Percentiles rank a stretch among this genome's conserved stretches.
These are phyloP conservation scores for Dunaliella sp. DNA, from an alignment of 139 green algal species.

Conservation along the genomic window DNA sequence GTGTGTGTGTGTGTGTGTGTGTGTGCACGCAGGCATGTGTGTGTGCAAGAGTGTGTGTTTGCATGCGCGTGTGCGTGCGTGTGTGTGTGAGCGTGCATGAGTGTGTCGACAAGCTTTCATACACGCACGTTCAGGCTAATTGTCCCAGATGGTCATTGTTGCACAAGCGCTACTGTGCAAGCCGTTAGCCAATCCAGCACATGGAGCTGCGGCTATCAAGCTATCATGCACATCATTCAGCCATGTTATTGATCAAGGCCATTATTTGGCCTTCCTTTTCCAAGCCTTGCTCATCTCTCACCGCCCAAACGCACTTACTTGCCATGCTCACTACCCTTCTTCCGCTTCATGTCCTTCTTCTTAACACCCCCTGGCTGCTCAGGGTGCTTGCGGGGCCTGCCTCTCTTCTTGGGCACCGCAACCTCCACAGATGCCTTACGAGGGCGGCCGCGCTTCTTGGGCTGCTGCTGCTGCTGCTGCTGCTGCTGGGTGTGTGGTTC, in stretches of 20 bases:
- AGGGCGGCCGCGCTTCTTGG: neutral
- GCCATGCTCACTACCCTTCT: neutral
- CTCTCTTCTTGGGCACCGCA: neutral
- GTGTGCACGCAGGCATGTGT: no score
- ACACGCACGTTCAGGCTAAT: no score
- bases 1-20: neutral
- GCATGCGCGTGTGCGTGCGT: neutral
- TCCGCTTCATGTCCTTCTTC: neutral
- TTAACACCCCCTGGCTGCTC: neutral
- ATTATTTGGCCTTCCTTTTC: no score
- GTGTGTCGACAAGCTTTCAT: no score
- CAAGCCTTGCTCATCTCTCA: no score
- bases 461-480: neutral
- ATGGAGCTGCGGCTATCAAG: no score
- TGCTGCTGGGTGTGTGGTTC: neutral
- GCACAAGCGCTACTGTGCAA: no score
- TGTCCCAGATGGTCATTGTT: no score
- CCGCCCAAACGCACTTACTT: neutral
- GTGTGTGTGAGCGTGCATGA: no score
- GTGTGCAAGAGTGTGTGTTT: neutral
- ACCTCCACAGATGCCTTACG: neutral
- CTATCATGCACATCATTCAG: no score
- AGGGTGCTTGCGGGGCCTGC: neutral
- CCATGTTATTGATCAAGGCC: no score
- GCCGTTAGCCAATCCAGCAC: no score